Base-by-base conservation (phyloP, 75 land plant genomes). In the Ceratopteris richardii region DNA sequence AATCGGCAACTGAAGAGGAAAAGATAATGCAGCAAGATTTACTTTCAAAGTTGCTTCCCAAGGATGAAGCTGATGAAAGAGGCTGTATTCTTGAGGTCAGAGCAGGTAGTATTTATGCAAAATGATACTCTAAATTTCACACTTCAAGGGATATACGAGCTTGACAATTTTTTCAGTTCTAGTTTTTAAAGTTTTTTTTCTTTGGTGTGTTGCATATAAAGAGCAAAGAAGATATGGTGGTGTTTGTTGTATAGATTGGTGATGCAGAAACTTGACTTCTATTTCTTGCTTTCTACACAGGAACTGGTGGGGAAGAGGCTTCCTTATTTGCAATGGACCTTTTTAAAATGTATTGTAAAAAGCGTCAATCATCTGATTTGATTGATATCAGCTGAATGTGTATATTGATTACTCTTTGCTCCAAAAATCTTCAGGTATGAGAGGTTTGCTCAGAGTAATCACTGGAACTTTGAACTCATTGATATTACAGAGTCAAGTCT, bases 261-360 rank as follows among this genome's bases (percentile, higher is more conserved):
- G n/a, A n/a, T n/a, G n/a, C n/a, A n/a, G n/a, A n/a, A n/a, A n/a
- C n/a, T n/a, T n/a, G n/a, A n/a, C n/a, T n/a, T n/a, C n/a, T n/a
- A n/a, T n/a, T n/a, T n/a, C n/a, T n/a, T n/a, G n/a, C n/a, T n/a
- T n/a, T n/a, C n/a, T n/a, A 33, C 7, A 40, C 77, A 87, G 91
- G 91, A 50, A 82, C 85, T n/a, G 93, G 93, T 16, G 92, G 92
- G 23, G 98, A 94, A 30, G 98, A 94, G 57, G 98, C 98, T 46
- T 93, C 98, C 22, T 72, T 93, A 60, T 93, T 89, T 76, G 98
- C 98, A 22, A 72, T 83, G 85, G 90, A 93, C 46, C 37, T 93
- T 41, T 93, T 93, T 44, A 89, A 83, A 71, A 93, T 93, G 96
- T 93, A 75, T 21, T 72, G 19, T 36, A 50, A 33, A n/a, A n/a